phyloP scores from a whole-genome alignment of 2,329 filamentous ascomycete species.

The Beauveria sp. region DNA sequence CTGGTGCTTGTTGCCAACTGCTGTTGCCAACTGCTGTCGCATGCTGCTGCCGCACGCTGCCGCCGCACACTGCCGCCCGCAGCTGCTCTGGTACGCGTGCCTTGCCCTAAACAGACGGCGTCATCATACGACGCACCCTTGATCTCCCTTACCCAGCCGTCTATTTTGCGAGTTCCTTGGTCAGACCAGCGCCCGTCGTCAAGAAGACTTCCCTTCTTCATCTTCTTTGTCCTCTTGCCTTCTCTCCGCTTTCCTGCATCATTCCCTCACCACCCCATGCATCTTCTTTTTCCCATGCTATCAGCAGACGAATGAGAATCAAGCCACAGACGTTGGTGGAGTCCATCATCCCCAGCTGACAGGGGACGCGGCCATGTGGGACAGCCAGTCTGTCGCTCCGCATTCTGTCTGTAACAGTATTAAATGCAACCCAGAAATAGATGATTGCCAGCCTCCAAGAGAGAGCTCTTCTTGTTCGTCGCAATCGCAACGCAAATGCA shows the following conservation, averaged over 20 bases:
- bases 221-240: not conserved
- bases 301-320: not conserved
- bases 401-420: not conserved
- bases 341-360: constrained; percentile 1
- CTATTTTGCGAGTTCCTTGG: not conserved
- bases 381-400: not conserved
- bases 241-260: not conserved
- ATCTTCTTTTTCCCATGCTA: not conserved
- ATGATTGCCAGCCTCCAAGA: not conserved
- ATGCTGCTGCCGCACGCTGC: not conserved
- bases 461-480: not conserved
- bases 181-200: not conserved
- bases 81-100: not conserved
- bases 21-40: no score
- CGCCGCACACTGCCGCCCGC: not conserved
- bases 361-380: constrained; percentile 1
- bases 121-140: constrained; percentile 4
- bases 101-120: not conserved
- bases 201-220: not conserved
- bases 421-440: constrained; percentile 1
- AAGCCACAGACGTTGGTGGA: not conserved
- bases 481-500: not conserved
- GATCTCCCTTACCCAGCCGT: not conserved
- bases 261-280: not conserved
- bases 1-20: not conserved